phyloP scores from a whole-genome alignment of 768 basidiomycete genomes.

The Tulasnella sp. region DNA sequence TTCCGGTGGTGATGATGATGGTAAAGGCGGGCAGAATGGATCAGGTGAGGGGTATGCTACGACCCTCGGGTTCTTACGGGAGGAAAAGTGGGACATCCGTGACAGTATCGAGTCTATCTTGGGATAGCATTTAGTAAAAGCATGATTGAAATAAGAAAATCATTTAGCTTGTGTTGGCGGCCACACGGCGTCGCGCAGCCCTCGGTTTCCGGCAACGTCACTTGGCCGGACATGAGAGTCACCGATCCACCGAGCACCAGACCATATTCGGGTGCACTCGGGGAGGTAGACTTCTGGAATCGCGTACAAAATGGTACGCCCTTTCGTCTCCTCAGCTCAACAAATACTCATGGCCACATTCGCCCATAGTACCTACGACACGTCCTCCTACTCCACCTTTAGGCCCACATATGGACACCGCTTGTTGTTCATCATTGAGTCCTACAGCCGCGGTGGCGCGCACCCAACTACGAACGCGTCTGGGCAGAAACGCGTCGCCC shows the following conservation, averaged over 20 bases:
- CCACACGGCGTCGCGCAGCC: too few species aligned
- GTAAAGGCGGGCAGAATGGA: not conserved
- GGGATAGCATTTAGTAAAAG: too few species aligned
- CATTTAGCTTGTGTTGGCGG: too few species aligned
- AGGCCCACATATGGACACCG: not conserved
- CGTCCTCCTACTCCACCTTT: slow-evolving; percentile 28
- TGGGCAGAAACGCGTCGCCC: not conserved
- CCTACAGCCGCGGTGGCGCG: not conserved
- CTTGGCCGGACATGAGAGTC: too few species aligned
- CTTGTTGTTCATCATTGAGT: not conserved
- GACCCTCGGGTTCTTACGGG: slow-evolving; percentile 29
- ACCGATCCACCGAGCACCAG: too few species aligned
- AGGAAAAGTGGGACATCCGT: slow-evolving; percentile 52
- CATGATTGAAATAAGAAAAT: too few species aligned
- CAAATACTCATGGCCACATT: slow-evolving; percentile 88
- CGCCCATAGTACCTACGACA: slow-evolving; percentile 57
- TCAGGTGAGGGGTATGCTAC: too few species aligned
- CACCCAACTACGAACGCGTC: not conserved
- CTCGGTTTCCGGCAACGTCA: too few species aligned
- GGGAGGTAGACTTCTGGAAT: too few species aligned
- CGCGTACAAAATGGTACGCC: too few species aligned
- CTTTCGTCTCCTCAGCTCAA: too few species aligned
- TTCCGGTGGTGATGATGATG: slow-evolving; percentile 24
- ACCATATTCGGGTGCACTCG: too few species aligned
- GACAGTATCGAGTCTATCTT: slow-evolving; percentile 12